Evolutionary conservation across 306 rosid species (phyloP), one percentile per base, ranked within the genome.

Genomic region (Ochetophila trinervis): DNA sequence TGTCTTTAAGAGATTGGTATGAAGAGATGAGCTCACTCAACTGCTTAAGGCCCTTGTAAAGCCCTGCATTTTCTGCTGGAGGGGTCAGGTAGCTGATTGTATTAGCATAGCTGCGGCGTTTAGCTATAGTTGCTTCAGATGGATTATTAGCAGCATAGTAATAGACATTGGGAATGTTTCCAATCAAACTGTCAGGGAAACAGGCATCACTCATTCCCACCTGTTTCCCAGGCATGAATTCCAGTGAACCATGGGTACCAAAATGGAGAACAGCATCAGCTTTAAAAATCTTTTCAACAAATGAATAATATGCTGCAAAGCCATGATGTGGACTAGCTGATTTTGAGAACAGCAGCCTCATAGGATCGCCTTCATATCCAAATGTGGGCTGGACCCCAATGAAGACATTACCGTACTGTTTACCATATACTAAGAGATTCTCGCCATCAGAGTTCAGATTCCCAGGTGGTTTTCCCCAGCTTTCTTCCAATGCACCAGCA

Each of bases 301-400:
- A 94, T 15, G 99, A 86, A 71, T 94, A 94, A 65, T 84, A 90
- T 48, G 99, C 97, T 48, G 99, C 99, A 75, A 94, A 94, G 11
- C 97, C 99, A 53, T 94, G 99, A 79, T 94, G 99, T 5, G 99
- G 99, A 76, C 99, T 90, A 19, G 97, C 99, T 27, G 97, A 94
- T 83, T 90, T 94, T 60, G 99, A 94, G 95, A 94, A 94, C 73
- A 90, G 94, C 17, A 94, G 79, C 76, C 99, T 60, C 99, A 94
- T 94, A 1, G 99, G 99, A 74, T 94, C 97, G 2, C 99, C 99
- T 80, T 90, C 99, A 24, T 94, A 94, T 22, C 99, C 99, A 57
- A 94, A 94, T 5, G 97, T 90, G 32, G 98, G 98, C 74, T 94
- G 99, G 75, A 94, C 97, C 4, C 97, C 99, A 0, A 94, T 94